phyloP scores from a whole-genome alignment of 2,329 filamentous ascomycete species.

The Fusarium sp. region DNA sequence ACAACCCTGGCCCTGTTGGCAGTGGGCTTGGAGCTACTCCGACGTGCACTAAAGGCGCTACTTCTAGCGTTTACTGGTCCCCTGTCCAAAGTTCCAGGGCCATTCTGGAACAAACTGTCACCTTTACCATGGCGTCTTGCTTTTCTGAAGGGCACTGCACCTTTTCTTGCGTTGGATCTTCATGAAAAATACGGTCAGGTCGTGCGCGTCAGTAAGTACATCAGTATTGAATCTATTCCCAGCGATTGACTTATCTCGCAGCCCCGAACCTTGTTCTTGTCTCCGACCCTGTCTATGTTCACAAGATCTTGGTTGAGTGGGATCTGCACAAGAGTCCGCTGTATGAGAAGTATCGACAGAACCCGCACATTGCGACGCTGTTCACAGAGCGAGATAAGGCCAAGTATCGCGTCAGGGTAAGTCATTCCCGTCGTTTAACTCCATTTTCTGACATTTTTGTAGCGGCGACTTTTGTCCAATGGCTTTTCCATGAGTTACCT shows the following conservation, averaged over 20 bases:
- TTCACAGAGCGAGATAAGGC: slow-evolving; percentile 1
- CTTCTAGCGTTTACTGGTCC: neutral
- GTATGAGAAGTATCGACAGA: slow-evolving; percentile 4
- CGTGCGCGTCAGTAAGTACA: neutral
- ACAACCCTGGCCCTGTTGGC: neutral
- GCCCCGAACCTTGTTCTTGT: neutral
- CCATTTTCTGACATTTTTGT: neutral
- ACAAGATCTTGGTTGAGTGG: neutral
- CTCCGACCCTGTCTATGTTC: neutral
- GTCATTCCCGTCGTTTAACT: fast-evolving
- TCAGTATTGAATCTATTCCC: neutral
- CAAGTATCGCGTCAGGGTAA: neutral
- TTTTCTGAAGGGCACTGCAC: neutral
- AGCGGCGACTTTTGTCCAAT: neutral
- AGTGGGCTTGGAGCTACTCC: neutral
- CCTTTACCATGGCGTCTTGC: neutral
- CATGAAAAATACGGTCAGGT: neutral
- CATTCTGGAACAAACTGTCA: neutral
- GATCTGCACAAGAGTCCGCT: neutral
- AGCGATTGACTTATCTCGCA: neutral
- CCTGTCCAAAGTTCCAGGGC: slow-evolving; percentile 2
- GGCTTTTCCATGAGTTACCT: slow-evolving; percentile 2
- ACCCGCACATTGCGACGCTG: neutral
- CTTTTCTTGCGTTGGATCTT: neutral
- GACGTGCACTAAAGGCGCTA: neutral